phyloP scores from a whole-genome alignment of 371 early-diverging fungal genomes.

The Umbelopsis sp. region DNA sequence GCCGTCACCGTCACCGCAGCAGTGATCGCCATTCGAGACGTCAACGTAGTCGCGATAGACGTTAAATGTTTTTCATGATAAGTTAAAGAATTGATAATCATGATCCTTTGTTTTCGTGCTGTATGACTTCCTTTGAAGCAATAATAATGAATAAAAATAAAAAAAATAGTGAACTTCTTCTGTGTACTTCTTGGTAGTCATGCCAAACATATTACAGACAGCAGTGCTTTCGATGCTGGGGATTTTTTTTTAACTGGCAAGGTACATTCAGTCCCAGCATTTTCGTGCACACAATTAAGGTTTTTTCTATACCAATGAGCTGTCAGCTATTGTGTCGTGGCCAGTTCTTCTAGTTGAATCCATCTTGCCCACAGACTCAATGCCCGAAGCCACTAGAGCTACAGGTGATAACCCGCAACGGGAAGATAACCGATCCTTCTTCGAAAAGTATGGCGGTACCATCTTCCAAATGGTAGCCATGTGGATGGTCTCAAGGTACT shows the following conservation, averaged over 20 bases:
- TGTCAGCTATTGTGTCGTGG: neutral
- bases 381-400: slow-evolving; percentile 11
- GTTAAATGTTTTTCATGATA: neutral
- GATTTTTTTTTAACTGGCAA: no score
- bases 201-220: no score
- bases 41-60: slow-evolving; percentile 9
- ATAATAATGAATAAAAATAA: no score
- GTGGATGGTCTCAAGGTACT: slow-evolving; percentile 39
- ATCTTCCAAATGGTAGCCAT: slow-evolving; percentile 44
- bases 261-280: no score
- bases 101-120: no score
- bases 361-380: neutral
- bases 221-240: no score
- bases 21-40: neutral
- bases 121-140: no score
- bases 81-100: no score
- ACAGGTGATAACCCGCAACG: neutral
- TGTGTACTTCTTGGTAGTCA: no score
- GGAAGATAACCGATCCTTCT: slow-evolving; percentile 33
- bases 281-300: no score
- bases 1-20: neutral
- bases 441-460: slow-evolving; percentile 39
- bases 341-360: neutral
- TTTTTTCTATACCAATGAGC: neutral
- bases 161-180: no score